These are phyloP conservation scores for Gastrodia elata DNA, from an alignment of 106 monocot genomes.

Conservation along the genomic window DNA sequence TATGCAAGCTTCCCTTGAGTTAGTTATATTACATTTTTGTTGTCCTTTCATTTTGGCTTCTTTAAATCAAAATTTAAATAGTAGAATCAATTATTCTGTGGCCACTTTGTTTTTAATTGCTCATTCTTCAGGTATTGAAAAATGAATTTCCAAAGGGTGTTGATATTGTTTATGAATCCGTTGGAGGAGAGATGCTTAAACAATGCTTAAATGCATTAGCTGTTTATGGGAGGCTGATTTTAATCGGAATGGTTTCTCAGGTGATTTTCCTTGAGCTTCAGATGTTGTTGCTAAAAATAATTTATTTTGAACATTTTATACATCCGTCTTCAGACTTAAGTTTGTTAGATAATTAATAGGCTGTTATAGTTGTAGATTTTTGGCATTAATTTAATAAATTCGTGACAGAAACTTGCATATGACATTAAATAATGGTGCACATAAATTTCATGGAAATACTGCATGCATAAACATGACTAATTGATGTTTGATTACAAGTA, in stretches of 20 bases:
- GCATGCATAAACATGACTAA: not conserved
- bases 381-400: not conserved
- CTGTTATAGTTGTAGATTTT: not conserved
- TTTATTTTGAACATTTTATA: not conserved
- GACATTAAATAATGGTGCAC: not conserved
- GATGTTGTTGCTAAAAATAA: not conserved
- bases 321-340: not conserved
- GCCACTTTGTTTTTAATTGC: not conserved
- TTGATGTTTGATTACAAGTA: not conserved
- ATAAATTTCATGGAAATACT: not conserved
- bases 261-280: constrained; percentile 16
- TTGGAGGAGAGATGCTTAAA: constrained; percentile 92
- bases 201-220: constrained; percentile 83
- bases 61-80: not conserved
- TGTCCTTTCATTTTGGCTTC: not conserved
- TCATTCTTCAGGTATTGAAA: constrained; percentile 58
- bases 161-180: constrained; percentile 92
- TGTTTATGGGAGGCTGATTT: constrained; percentile 70
- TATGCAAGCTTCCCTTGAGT: not conserved
- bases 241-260: constrained; percentile 99
- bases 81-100: not conserved
- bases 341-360: not conserved
- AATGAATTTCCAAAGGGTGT: constrained; percentile 80
- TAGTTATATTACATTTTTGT: not conserved
- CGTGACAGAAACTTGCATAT: not conserved